Percentiles rank a stretch among this genome's conserved stretches.
Conservation (phyloP, 2,329 filamentous ascomycete species). For the Fusarium solani-melongenae region DNA sequence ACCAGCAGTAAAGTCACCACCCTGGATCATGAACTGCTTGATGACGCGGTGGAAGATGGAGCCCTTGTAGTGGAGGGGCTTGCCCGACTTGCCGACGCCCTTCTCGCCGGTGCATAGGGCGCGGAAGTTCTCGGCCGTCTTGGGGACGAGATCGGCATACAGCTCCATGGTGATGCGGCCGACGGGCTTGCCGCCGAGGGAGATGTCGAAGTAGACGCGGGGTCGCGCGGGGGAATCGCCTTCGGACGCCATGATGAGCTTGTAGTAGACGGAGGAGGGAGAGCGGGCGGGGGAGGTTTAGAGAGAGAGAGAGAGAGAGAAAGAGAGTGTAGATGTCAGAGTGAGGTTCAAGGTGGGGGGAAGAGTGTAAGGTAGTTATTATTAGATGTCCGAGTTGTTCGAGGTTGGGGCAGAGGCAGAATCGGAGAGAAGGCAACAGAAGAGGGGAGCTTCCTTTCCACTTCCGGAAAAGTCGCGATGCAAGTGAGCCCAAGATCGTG, state of each 20-base stretch:
- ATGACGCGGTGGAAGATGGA: conserved; percentile 96
- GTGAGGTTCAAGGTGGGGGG: neutral
- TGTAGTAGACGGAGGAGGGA: neutral
- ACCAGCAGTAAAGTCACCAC: conserved; percentile 94
- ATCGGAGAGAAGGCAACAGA: conserved; percentile 37
- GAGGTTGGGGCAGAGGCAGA: conserved; percentile 8
- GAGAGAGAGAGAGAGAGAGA: neutral
- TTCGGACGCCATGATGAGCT: conserved; percentile 53
- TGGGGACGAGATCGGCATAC: conserved; percentile 81
- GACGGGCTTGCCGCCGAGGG: conserved; percentile 77
- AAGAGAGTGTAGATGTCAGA: neutral
- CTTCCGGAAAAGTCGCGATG: conserved; percentile 37
- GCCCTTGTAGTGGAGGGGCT: conserved; percentile 92
- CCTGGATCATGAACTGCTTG: conserved; percentile 96
- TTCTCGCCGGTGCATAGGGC: conserved; percentile 95
- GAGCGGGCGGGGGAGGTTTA: neutral
- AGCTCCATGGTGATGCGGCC: conserved; percentile 91
- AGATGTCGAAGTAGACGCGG: conserved; percentile 94
- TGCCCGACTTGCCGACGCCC: conserved; percentile 82
- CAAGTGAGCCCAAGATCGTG: conserved; percentile 36
- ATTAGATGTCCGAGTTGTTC: neutral
- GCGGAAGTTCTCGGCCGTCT: conserved; percentile 97
- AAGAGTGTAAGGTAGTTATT: neutral
- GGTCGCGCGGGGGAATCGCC: conserved; percentile 66
- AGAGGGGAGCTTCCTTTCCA: conserved; percentile 37